These are phyloP conservation scores for Kodamaea kakaduensis DNA, from an alignment of 805 yeast genomes.

Conservation along the genomic window DNA sequence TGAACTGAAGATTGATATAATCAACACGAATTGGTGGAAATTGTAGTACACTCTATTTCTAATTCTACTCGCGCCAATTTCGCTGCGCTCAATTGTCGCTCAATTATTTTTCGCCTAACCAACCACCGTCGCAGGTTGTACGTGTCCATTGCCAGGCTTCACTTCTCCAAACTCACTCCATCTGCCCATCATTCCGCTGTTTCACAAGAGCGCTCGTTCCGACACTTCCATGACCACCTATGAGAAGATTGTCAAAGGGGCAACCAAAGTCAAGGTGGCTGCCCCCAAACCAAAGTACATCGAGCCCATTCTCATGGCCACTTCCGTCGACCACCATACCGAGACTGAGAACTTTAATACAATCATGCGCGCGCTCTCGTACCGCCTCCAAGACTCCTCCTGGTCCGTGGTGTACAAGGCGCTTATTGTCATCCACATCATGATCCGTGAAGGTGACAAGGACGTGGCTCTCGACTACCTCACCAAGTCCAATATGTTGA, in stretches of 20 bases:
- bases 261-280: constrained; percentile 61
- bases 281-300: constrained; percentile 97
- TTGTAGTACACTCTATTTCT: too few species aligned
- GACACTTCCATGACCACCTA: constrained; percentile 52
- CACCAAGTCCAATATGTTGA: constrained; percentile 48
- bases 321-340: constrained; percentile 44
- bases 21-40: too few species aligned
- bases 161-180: too few species aligned
- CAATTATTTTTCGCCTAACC: too few species aligned
- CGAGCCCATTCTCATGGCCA: constrained; percentile 82
- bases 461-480: constrained; percentile 67
- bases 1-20: too few species aligned
- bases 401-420: constrained; percentile 92
- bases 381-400: constrained; percentile 69
- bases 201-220: too few species aligned
- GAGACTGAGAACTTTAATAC: constrained; percentile 54
- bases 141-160: too few species aligned
- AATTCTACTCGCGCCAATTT: too few species aligned
- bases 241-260: constrained; percentile 68
- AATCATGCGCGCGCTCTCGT: constrained; percentile 61
- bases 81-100: too few species aligned
- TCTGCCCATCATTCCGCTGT: too few species aligned
- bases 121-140: too few species aligned
- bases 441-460: constrained; percentile 88
- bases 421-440: constrained; percentile 77